phyloP scores from a whole-genome alignment of 169 alveolate genomes.

The Eimeria sp. region DNA sequence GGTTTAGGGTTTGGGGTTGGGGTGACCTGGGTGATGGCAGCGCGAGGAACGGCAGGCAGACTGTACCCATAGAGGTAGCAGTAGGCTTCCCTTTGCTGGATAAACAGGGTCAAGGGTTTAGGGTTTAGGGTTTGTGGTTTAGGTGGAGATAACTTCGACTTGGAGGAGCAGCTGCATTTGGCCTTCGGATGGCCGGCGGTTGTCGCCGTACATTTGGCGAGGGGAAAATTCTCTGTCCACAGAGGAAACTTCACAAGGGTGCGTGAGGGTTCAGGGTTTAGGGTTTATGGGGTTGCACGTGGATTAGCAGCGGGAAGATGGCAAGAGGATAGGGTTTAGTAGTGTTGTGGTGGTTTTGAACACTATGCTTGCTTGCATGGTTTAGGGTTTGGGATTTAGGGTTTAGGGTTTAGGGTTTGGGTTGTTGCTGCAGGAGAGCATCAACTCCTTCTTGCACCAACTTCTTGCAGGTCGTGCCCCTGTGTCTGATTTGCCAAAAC shows the following conservation, averaged over 20 bases:
- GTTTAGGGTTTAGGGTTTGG: constrained; percentile 32
- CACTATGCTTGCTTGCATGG: too few species aligned
- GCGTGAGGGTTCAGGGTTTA: constrained; percentile 25
- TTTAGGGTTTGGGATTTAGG: constrained; percentile 22
- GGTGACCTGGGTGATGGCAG: not conserved
- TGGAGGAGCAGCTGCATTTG: constrained; percentile 46
- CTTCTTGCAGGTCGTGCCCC: constrained; percentile 77
- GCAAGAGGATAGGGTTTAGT: too few species aligned
- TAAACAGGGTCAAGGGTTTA: not conserved
- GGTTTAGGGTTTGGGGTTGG: not conserved
- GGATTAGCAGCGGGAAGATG: too few species aligned
- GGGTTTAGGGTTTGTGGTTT: constrained; percentile 8
- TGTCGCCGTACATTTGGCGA: constrained; percentile 90
- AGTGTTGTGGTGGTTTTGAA: too few species aligned
- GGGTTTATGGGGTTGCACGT: not conserved
- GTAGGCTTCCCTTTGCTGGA: not conserved
- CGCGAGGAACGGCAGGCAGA: not conserved
- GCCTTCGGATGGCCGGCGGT: constrained; percentile 96
- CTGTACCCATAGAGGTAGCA: too few species aligned
- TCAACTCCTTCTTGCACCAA: constrained; percentile 60
- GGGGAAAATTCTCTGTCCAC: constrained; percentile 82
- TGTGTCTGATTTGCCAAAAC: constrained; percentile 61
- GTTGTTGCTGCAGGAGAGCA: constrained; percentile 66
- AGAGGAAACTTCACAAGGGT: constrained; percentile 74
- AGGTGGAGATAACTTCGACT: not conserved